These are phyloP conservation scores for Pterocarpus macrocarpus DNA, from an alignment of 306 rosid species.

Conservation along the genomic window DNA sequence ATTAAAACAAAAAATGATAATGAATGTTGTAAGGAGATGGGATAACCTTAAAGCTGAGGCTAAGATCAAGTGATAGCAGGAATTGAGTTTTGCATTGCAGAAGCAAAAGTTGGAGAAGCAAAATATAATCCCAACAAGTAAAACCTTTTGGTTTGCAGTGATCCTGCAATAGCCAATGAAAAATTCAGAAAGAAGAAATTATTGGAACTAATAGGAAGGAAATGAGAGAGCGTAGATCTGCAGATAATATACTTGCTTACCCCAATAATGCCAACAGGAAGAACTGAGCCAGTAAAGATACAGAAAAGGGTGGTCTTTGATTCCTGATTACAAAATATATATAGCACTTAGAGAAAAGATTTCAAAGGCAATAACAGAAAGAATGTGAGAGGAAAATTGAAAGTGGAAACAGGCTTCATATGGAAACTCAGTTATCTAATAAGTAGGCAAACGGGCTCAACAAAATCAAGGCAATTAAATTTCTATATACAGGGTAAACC, in stretches of 20 bases:
- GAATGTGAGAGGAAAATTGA: conserved; percentile 10
- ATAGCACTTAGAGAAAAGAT: conserved; percentile 4
- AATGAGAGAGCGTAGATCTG: conserved; percentile 8
- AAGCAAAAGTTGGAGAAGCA: conserved; percentile 83
- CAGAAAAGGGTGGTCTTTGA: conserved; percentile 74
- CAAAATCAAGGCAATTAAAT: conserved; percentile 67
- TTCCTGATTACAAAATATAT: conserved; percentile 52
- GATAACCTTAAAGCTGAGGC: conserved; percentile 68
- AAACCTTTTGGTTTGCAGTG: conserved; percentile 80
- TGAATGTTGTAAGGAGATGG: background rate
- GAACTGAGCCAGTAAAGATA: conserved; percentile 68
- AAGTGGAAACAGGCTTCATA: background rate
- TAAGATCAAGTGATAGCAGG: conserved; percentile 73
- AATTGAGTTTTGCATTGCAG: conserved; percentile 83
- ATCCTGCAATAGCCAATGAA: conserved; percentile 48
- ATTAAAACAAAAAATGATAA: conserved; percentile 20
- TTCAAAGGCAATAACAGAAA: conserved; percentile 13
- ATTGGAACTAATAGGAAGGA: conserved; percentile 29
- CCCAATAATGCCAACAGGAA: conserved; percentile 76
- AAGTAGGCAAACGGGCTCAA: conserved; percentile 70
- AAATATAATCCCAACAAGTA: conserved; percentile 74
- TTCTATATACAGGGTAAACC: conserved; percentile 53
- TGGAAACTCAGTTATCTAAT: conserved; percentile 68
- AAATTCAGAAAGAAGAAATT: background rate
- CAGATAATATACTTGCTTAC: conserved; percentile 54